Percentiles rank a stretch among this genome's conserved stretches.
These are phyloP conservation scores for Ambrosia hybrid DNA, from an alignment of 140 eudicot genomes.

Conservation along the genomic window DNA sequence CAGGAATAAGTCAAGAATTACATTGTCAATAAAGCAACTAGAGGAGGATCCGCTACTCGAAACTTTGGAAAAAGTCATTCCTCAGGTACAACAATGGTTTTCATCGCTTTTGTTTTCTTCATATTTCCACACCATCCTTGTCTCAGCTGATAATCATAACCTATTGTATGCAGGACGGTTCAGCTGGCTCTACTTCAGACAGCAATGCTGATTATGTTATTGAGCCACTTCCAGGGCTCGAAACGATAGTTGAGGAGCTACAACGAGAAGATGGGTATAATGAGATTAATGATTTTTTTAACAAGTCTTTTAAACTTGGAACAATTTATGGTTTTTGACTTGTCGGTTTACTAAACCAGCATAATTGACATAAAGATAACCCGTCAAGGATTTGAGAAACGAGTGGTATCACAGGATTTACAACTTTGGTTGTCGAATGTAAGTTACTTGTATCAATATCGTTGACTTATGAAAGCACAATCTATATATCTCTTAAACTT, in stretches of 20 bases:
- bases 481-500: constrained; percentile 9
- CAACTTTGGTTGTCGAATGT: constrained; percentile 95
- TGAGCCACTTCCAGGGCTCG: constrained; percentile 93
- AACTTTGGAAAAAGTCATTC: constrained; percentile 90
- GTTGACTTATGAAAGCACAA: neutral
- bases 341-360: constrained; percentile 33
- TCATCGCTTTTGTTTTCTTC: neutral
- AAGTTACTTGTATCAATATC: neutral
- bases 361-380: constrained; percentile 64
- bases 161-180: constrained; percentile 50
- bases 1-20: constrained; percentile 75
- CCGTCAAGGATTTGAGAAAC: constrained; percentile 94
- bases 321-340: constrained; percentile 12
- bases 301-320: constrained; percentile 2
- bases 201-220: constrained; percentile 38
- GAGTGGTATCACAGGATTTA: constrained; percentile 93
- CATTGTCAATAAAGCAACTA: constrained; percentile 83
- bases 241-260: constrained; percentile 72
- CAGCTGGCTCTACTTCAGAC: constrained; percentile 33
- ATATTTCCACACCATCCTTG: neutral
- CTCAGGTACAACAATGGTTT: constrained; percentile 53
- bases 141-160: constrained; percentile 13
- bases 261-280: constrained; percentile 81
- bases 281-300: constrained; percentile 8
- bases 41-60: constrained; percentile 95